Evolutionary conservation across 78 protist genomes (phyloP).

Genomic region (Isochrysis galbana): DNA sequence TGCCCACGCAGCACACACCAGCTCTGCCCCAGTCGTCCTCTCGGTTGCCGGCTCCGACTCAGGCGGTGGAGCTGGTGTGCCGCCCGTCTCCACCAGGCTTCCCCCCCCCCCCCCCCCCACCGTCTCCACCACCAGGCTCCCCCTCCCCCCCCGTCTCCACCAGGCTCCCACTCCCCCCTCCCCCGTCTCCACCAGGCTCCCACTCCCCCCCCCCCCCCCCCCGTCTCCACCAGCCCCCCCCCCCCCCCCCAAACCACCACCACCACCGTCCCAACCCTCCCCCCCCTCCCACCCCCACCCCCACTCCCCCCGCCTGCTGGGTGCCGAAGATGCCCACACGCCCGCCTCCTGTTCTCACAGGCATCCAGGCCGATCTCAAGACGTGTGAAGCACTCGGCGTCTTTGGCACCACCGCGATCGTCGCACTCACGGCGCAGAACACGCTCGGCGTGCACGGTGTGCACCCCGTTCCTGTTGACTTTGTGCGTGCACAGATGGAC

Average conservation of each 20-base stretch:
- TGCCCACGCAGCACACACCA: too few species aligned
- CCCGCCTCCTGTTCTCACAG: not conserved
- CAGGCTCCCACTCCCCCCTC: too few species aligned
- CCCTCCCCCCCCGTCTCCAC: too few species aligned
- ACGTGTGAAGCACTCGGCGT: slow-evolving; percentile 41
- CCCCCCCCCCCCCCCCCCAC: too few species aligned
- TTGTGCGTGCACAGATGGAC: not conserved
- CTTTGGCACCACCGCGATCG: slow-evolving; percentile 35
- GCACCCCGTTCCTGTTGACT: not conserved
- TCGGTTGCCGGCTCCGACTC: slow-evolving; percentile 32
- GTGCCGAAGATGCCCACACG: not conserved
- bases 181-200: too few species aligned
- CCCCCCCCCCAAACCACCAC: too few species aligned
- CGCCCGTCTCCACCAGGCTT: not conserved
- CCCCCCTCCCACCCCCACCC: too few species aligned
- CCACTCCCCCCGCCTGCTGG: too few species aligned
- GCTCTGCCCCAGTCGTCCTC: slow-evolving; percentile 25
- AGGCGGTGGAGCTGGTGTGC: slow-evolving; percentile 20
- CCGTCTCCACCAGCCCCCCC: too few species aligned
- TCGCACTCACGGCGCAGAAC: slow-evolving; percentile 60
- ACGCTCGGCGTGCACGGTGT: slow-evolving; percentile 36
- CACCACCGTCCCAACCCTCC: too few species aligned
- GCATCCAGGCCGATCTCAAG: slow-evolving; percentile 52
- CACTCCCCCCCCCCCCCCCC: too few species aligned
- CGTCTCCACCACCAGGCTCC: too few species aligned